Percentiles rank a stretch among this genome's conserved stretches.
phyloP scores from a whole-genome alignment of 768 basidiomycete species.

The Podaxis rugospora region DNA sequence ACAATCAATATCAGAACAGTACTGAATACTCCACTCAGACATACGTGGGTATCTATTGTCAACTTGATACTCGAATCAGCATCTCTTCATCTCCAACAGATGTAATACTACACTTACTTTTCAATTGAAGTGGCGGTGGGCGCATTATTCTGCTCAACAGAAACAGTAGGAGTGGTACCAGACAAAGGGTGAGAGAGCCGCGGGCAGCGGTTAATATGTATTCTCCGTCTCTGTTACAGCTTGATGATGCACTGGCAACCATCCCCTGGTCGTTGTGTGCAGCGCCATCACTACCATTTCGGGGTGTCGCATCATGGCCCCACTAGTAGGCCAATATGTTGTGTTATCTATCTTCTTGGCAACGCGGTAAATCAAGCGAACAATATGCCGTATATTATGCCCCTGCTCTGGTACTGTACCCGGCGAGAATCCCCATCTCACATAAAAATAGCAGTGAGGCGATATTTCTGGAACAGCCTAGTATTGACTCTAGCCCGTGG shows the following conservation, averaged over 20 bases:
- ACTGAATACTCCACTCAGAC: constrained; percentile 4
- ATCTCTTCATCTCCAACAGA: neutral
- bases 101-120: constrained; percentile 23
- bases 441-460: neutral
- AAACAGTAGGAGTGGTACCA: constrained; percentile 31
- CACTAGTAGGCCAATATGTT: neutral
- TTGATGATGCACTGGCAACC: neutral
- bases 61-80: constrained; percentile 17
- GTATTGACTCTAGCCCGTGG: too few species aligned
- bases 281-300: neutral
- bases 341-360: too few species aligned
- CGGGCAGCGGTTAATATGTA: constrained; percentile 3
- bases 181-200: constrained; percentile 27
- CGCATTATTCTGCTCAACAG: constrained; percentile 32
- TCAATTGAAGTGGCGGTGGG: constrained; percentile 38
- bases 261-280: neutral
- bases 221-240: neutral
- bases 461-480: too few species aligned
- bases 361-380: neutral
- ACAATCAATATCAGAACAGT: constrained; percentile 12
- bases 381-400: too few species aligned
- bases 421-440: neutral
- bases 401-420: too few species aligned
- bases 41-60: constrained; percentile 33
- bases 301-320: neutral